phyloP scores from a whole-genome alignment of 2,329 filamentous ascomycete species.

The Tolypocladium inflatum region DNA sequence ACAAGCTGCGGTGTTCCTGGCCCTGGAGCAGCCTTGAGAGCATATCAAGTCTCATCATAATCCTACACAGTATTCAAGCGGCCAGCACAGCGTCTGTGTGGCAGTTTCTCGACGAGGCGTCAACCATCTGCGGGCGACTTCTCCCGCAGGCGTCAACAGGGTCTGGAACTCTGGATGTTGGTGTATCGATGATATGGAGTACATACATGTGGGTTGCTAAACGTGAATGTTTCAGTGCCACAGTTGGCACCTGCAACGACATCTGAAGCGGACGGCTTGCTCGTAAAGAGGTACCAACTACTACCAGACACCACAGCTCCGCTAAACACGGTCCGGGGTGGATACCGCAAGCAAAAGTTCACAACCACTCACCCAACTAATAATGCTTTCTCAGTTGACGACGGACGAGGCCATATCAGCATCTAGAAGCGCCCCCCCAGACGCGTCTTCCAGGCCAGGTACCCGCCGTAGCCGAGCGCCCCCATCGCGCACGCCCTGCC shows the following conservation, averaged over 20 bases:
- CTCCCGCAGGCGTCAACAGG: too few relatives aligned
- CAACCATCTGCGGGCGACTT: too few relatives aligned
- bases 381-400: too few relatives aligned
- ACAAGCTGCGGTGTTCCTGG: too few relatives aligned
- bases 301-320: neutral
- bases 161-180: too few relatives aligned
- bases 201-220: too few relatives aligned
- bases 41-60: too few relatives aligned
- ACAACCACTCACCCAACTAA: neutral
- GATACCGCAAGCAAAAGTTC: neutral
- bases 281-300: neutral
- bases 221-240: neutral
- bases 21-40: too few relatives aligned
- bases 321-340: neutral
- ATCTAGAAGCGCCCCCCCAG: conserved; percentile 8
- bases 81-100: too few relatives aligned
- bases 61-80: too few relatives aligned
- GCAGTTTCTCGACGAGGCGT: too few relatives aligned
- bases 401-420: neutral
- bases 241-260: neutral
- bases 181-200: too few relatives aligned
- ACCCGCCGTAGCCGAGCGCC: conserved; percentile 17
- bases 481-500: conserved; percentile 14
- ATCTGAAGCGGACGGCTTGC: neutral
- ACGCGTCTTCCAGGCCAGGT: conserved; percentile 17